These are phyloP conservation scores for Tubosaeta sp. DNA, from an alignment of 768 basidiomycete genomes.

Conservation along the genomic window DNA sequence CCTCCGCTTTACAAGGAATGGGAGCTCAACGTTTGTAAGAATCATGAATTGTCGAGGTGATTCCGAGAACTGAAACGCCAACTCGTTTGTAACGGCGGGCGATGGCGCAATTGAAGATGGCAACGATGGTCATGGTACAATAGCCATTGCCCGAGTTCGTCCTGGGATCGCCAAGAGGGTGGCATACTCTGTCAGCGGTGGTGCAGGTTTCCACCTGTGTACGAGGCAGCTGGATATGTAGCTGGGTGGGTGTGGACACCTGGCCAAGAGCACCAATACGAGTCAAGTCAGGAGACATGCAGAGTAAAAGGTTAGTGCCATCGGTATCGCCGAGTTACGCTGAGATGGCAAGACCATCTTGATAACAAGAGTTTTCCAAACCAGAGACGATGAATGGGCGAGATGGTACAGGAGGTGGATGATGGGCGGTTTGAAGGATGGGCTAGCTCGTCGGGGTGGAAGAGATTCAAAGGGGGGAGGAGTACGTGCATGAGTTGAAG, in stretches of 20 bases:
- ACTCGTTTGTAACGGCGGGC: constrained; percentile 67
- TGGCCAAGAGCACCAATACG: constrained; percentile 69
- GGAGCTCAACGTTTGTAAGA: constrained; percentile 81
- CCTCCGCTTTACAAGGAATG: constrained; percentile 74
- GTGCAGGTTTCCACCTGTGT: constrained; percentile 41
- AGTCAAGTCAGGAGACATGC: constrained; percentile 71
- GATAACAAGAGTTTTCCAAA: constrained; percentile 62
- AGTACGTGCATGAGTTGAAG: constrained; percentile 77
- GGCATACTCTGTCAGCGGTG: constrained; percentile 74
- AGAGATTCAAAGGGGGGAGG: constrained; percentile 68
- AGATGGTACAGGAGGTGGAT: constrained; percentile 34
- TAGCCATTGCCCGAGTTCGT: constrained; percentile 78
- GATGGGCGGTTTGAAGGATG: constrained; percentile 45
- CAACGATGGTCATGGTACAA: constrained; percentile 37
- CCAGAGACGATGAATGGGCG: constrained; percentile 57
- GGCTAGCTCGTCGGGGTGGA: constrained; percentile 70
- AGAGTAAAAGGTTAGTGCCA: constrained; percentile 70
- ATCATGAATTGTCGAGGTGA: constrained; percentile 78
- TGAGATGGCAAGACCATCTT: constrained; percentile 61
- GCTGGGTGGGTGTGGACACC: constrained; percentile 41
- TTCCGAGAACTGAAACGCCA: constrained; percentile 78
- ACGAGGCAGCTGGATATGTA: constrained; percentile 39
- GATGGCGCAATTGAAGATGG: constrained; percentile 39
- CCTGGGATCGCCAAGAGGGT: constrained; percentile 76
- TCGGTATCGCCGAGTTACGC: constrained; percentile 74